phyloP scores from a whole-genome alignment of 768 basidiomycete genomes.

The Sporobolomyces roseus region DNA sequence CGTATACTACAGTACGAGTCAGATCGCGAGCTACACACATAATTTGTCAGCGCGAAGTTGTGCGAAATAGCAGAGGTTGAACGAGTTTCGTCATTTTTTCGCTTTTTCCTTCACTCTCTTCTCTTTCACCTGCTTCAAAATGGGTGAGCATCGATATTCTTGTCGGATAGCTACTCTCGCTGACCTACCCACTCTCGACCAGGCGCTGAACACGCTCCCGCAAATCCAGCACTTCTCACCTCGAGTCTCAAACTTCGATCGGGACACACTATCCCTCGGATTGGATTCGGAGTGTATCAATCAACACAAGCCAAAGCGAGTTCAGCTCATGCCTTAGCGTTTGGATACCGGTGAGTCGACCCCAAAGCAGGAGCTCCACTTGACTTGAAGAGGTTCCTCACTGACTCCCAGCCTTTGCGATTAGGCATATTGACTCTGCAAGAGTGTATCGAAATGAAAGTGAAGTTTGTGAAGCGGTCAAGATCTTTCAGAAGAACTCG shows the following conservation, averaged over 20 bases:
- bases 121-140: not conserved
- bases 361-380: not conserved
- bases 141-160: not conserved
- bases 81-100: too few relatives aligned
- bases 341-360: constrained; percentile 26
- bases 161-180: not conserved
- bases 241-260: constrained; percentile 15
- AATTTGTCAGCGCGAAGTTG: too few relatives aligned
- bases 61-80: too few relatives aligned
- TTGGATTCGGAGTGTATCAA: constrained; percentile 50
- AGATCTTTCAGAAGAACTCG: constrained; percentile 3
- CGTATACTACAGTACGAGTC: too few relatives aligned
- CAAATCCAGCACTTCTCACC: constrained; percentile 3
- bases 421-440: constrained; percentile 46
- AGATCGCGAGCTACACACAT: too few relatives aligned
- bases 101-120: not conserved
- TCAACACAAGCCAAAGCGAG: not conserved
- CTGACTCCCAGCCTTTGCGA: not conserved
- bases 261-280: constrained; percentile 46
- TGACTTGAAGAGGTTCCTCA: not conserved
- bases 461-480: constrained; percentile 23
- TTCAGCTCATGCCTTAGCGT: constrained; percentile 10
- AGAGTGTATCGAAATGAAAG: constrained; percentile 43
- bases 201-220: constrained; percentile 24
- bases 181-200: not conserved